phyloP scores from a whole-genome alignment of 495 filamentous ascomycete genomes.

The Daldinia bambusicola region DNA sequence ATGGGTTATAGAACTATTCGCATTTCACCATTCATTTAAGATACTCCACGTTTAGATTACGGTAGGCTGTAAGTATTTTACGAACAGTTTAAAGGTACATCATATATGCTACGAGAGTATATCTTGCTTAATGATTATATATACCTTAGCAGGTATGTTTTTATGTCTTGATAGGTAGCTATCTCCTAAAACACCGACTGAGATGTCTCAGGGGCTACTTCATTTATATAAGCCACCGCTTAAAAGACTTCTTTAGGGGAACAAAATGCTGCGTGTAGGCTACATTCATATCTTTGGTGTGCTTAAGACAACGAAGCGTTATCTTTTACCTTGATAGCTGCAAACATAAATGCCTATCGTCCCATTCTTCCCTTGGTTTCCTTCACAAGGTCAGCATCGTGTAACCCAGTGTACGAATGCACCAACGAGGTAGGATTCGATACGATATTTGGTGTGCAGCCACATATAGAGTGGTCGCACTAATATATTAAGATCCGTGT shows the following conservation, averaged over 20 bases:
- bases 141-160: not conserved
- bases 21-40: not conserved
- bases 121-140: too few relatives aligned
- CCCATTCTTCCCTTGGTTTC: not conserved
- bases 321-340: not conserved
- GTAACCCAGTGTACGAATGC: slow-evolving; percentile 1
- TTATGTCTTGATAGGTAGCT: not conserved
- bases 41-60: not conserved
- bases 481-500: slow-evolving; percentile 16
- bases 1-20: slow-evolving; percentile 26
- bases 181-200: not conserved
- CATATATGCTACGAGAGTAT: too few relatives aligned
- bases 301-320: not conserved
- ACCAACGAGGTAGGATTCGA: slow-evolving; percentile 8
- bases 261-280: not conserved
- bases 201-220: not conserved
- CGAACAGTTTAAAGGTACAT: too few relatives aligned
- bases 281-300: not conserved
- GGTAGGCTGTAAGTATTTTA: not conserved
- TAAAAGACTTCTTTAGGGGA: not conserved
- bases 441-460: slow-evolving; percentile 6
- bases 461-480: slow-evolving; percentile 5
- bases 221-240: not conserved
- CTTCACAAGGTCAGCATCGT: not conserved
- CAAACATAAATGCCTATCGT: slow-evolving; percentile 1